These are phyloP conservation scores for Phytophthora pini DNA, from an alignment of 352 stramenopile species.

Conservation along the genomic window DNA sequence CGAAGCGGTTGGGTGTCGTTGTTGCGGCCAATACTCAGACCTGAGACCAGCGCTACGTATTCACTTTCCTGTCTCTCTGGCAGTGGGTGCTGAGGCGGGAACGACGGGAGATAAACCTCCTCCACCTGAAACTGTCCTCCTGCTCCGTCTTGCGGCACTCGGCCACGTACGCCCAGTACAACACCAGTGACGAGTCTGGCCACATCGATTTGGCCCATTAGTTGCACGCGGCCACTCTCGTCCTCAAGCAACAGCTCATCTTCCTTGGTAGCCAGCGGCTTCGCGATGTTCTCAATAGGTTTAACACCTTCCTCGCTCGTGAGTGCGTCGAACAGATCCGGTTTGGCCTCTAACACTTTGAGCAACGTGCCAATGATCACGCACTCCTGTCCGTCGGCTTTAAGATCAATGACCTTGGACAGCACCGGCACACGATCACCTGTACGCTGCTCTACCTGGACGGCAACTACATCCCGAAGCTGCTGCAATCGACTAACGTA, in stretches of 20 bases:
- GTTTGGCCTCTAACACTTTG: constrained; percentile 80
- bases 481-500: constrained; percentile 85
- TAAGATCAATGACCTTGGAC: constrained; percentile 82
- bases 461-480: constrained; percentile 68
- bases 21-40: constrained; percentile 52
- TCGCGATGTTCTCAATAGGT: constrained; percentile 40
- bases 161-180: constrained; percentile 71
- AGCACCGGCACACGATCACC: constrained; percentile 42
- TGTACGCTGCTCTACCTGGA: constrained; percentile 45
- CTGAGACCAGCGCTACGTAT: constrained; percentile 77
- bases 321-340: constrained; percentile 85
- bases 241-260: constrained; percentile 90
- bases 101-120: constrained; percentile 60
- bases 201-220: constrained; percentile 63
- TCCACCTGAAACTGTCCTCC: constrained; percentile 63
- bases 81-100: constrained; percentile 58
- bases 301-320: constrained; percentile 60
- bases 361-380: constrained; percentile 86
- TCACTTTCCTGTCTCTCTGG: constrained; percentile 53
- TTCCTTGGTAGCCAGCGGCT: constrained; percentile 61
- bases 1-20: constrained; percentile 45
- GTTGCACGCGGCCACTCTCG: constrained; percentile 84
- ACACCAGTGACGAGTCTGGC: constrained; percentile 74
- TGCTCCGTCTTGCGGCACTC: constrained; percentile 45
- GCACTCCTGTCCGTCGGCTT: constrained; percentile 66